Evolutionary conservation across 805 yeast species (phyloP).

Genomic region (Jamesozyma lodderae): DNA sequence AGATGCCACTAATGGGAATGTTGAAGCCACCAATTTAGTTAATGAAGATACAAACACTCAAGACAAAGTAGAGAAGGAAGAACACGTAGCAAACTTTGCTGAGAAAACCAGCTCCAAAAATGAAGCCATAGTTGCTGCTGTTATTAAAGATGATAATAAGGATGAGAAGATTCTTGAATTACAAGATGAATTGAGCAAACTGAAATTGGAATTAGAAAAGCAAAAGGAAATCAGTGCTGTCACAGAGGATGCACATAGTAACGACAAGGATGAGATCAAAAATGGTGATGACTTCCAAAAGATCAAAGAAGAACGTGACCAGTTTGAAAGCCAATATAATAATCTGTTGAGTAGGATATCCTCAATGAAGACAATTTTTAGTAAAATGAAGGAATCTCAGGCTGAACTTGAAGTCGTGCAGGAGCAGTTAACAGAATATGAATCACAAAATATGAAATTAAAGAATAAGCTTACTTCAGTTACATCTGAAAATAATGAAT

Average conservation of each 20-base stretch:
- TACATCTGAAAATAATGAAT: slow-evolving; percentile 29
- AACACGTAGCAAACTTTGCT: neutral
- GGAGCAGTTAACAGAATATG: slow-evolving; percentile 41
- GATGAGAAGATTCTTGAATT: slow-evolving; percentile 3
- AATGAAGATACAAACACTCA: neutral
- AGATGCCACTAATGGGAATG: too few relatives aligned
- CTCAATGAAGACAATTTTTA: slow-evolving; percentile 64
- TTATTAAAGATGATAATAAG: slow-evolving; percentile 3
- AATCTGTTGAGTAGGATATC: slow-evolving; percentile 52
- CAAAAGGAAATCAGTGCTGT: slow-evolving; percentile 1
- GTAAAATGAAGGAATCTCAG: slow-evolving; percentile 65
- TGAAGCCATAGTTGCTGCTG: too few relatives aligned
- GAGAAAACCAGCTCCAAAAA: neutral
- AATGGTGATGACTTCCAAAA: slow-evolving; percentile 16
- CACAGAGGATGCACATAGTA: neutral
- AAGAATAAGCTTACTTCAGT: slow-evolving; percentile 29
- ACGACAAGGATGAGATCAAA: neutral
- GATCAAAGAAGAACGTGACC: slow-evolving; percentile 44
- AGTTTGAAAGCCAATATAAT: slow-evolving; percentile 52
- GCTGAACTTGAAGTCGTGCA: slow-evolving; percentile 48
- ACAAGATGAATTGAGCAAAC: slow-evolving; percentile 3
- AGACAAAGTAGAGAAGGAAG: neutral
- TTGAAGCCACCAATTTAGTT: neutral
- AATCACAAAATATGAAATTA: slow-evolving; percentile 33
- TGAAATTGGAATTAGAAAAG: slow-evolving; percentile 6